Conservation (phyloP, 768 basidiomycete species). For the Tulasnella sp. region DNA sequence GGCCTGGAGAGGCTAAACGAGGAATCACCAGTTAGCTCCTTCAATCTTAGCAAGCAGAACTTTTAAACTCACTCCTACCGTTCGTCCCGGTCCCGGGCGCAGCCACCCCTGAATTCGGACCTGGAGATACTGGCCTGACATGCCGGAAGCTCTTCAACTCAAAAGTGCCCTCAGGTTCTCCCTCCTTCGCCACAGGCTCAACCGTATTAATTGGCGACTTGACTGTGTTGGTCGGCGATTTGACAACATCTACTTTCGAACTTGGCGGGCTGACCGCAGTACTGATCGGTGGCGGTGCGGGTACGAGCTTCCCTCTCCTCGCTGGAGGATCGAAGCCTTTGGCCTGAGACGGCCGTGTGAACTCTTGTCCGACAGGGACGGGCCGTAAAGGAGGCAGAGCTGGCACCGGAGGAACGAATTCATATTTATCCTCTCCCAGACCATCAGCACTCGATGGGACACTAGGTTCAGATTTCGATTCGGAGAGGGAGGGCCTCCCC, state of each 20-base stretch:
- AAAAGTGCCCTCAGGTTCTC: constrained; percentile 5
- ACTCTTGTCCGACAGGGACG: not conserved
- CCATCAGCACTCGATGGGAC: not conserved
- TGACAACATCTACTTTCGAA: not conserved
- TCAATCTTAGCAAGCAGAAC: no score
- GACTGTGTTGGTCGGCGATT: not conserved
- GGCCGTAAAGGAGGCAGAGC: constrained; percentile 1
- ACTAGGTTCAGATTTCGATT: not conserved
- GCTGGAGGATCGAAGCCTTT: constrained; percentile 2
- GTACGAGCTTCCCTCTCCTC: constrained; percentile 1
- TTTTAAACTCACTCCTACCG: not conserved
- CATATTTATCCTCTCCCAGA: not conserved
- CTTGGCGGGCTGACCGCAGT: not conserved
- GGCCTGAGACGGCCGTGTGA: not conserved
- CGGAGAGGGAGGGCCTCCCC: not conserved
- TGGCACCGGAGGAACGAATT: not conserved
- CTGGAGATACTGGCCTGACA: constrained; percentile 11
- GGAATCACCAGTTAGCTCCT: not conserved
- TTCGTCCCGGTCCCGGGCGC: not conserved
- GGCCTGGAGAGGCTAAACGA: constrained; percentile 1
- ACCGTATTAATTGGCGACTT: not conserved
- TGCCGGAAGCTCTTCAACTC: constrained; percentile 12
- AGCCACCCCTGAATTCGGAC: not conserved
- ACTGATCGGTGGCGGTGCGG: not conserved
- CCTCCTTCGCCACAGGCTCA: not conserved